phyloP scores from a whole-genome alignment of 352 stramenopile species.

The Pythium plurisporium region DNA sequence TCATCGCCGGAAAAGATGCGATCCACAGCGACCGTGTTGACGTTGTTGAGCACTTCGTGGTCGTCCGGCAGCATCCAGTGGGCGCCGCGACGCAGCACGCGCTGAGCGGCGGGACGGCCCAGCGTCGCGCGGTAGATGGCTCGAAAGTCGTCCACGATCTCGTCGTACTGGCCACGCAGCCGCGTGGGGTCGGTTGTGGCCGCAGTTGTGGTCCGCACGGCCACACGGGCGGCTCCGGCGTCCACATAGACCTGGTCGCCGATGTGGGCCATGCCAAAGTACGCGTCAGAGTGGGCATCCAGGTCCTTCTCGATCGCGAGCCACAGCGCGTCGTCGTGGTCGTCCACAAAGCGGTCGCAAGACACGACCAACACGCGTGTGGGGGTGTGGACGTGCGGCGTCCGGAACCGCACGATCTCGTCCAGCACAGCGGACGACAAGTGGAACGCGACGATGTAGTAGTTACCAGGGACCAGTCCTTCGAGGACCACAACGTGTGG shows the following conservation, averaged over 20 bases:
- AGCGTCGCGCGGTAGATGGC: slow-evolving; percentile 55
- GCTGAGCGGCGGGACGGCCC: slow-evolving; percentile 38
- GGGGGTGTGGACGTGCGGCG: neutral
- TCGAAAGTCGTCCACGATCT: slow-evolving; percentile 41
- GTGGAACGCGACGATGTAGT: slow-evolving; percentile 38
- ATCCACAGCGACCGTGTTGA: slow-evolving; percentile 44
- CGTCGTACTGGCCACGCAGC: slow-evolving; percentile 17
- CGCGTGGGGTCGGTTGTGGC: neutral
- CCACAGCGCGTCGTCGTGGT: slow-evolving; percentile 63
- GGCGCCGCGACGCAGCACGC: slow-evolving; percentile 51
- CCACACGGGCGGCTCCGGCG: neutral
- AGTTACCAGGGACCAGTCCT: slow-evolving; percentile 29
- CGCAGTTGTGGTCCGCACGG: neutral
- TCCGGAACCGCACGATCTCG: slow-evolving; percentile 38
- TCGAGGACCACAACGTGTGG: slow-evolving; percentile 31
- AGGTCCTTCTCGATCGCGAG: slow-evolving; percentile 40
- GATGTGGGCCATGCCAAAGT: slow-evolving; percentile 22
- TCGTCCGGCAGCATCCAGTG: slow-evolving; percentile 82
- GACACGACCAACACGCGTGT: slow-evolving; percentile 39
- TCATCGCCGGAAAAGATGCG: slow-evolving; percentile 1
- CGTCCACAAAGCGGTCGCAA: slow-evolving; percentile 62
- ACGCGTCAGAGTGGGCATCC: slow-evolving; percentile 11
- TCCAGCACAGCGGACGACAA: slow-evolving; percentile 2
- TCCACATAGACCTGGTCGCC: slow-evolving; percentile 30
- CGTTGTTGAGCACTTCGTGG: slow-evolving; percentile 77